phyloP scores from a whole-genome alignment of 1,284 basidiomycete genomes.

The Sphagnurus paluster region DNA sequence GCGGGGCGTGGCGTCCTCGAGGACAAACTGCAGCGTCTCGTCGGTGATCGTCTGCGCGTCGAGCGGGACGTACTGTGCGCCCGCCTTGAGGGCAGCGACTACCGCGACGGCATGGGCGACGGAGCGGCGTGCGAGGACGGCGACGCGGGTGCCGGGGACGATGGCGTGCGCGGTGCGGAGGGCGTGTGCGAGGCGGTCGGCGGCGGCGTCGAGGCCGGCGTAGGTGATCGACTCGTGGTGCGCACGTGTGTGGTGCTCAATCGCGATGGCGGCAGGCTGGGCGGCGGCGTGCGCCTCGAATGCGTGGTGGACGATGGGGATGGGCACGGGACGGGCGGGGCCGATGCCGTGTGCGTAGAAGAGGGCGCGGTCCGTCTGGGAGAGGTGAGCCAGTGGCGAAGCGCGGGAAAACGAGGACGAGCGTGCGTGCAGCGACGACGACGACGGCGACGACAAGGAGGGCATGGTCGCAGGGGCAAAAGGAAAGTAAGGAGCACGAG shows the following conservation, averaged over 20 bases:
- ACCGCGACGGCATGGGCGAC: conserved; percentile 19
- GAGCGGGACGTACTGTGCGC: conserved; percentile 21
- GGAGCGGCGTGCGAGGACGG: conserved; percentile 20
- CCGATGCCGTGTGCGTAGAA: conserved; percentile 21
- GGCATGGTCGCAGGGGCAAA: no score
- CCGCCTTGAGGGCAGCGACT: conserved; percentile 18
- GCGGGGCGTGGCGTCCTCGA: conserved; percentile 15
- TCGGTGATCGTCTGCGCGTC: conserved; percentile 20
- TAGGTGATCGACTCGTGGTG: conserved; percentile 22
- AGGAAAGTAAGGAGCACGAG: no score
- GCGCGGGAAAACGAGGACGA: no score
- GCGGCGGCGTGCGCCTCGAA: conserved; percentile 20
- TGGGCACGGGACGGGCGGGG: conserved; percentile 7
- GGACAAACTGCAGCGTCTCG: conserved; percentile 18
- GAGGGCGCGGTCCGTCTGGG: conserved; percentile 18
- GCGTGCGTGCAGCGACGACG: no score
- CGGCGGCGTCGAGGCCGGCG: conserved; percentile 16
- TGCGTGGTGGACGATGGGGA: conserved; percentile 21
- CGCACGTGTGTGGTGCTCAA: conserved; percentile 17
- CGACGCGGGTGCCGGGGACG: conserved; percentile 18
- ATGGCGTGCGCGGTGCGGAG: conserved; percentile 17
- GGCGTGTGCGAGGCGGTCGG: conserved; percentile 20
- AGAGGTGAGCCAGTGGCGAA: conserved; percentile 17
- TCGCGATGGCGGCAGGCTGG: conserved; percentile 18
- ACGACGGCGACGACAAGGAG: no score